These are phyloP conservation scores for Selaginella tamariscina DNA, from an alignment of 75 land plant species.

Conservation along the genomic window DNA sequence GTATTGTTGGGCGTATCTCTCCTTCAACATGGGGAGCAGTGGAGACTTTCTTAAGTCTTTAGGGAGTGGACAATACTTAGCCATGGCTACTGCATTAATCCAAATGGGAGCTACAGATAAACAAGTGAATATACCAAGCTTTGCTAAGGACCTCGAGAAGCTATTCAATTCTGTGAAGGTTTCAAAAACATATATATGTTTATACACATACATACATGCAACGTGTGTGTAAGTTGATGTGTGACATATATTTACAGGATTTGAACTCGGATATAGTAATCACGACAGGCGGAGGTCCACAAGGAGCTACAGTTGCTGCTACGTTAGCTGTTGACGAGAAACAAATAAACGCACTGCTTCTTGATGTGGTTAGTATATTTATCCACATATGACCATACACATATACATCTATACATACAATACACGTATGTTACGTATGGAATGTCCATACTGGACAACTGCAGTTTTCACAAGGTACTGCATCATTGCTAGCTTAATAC, in stretches of 20 bases:
- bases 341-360: slow-evolving; percentile 88
- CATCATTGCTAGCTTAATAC: no score
- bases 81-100: slow-evolving; percentile 81
- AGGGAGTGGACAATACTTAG: slow-evolving; percentile 62
- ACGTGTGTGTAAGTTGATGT: background rate
- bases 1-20: slow-evolving; percentile 96
- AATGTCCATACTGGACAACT: no score
- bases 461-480: no score
- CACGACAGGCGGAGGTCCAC: slow-evolving; percentile 59
- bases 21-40: slow-evolving; percentile 95
- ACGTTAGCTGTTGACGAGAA: slow-evolving; percentile 75
- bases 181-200: slow-evolving; percentile 11
- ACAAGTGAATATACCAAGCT: slow-evolving; percentile 50
- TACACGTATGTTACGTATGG: no score
- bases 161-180: slow-evolving; percentile 81
- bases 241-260: slow-evolving; percentile 37
- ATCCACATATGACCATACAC: background rate
- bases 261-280: slow-evolving; percentile 73
- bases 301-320: slow-evolving; percentile 68
- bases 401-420: background rate
- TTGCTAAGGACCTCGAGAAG: slow-evolving; percentile 82
- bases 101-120: slow-evolving; percentile 88
- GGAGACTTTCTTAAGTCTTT: slow-evolving; percentile 81
- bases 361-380: slow-evolving; percentile 63
- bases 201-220: background rate